Base-by-base conservation (phyloP, 495 filamentous ascomycete genomes). In the Cryomyces antarcticus region DNA sequence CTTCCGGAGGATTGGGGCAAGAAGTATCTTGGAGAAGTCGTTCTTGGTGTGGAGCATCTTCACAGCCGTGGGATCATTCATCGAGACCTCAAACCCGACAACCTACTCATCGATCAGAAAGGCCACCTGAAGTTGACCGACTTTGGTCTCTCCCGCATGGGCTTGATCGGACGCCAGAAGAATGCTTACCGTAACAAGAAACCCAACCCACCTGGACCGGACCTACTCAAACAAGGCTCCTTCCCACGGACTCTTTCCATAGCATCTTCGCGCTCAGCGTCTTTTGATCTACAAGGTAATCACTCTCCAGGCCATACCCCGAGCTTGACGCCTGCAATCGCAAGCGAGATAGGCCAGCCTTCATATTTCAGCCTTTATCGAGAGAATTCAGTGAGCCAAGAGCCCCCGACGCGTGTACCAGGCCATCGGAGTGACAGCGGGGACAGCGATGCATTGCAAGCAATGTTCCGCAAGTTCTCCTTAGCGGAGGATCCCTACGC, bases 131-230 rank as follows among this genome's bases (percentile, higher is more conserved):
- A 97, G 63, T 63, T 97, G 52, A 97, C 89, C 5, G 89, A 97
- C 62, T 97, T 97, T 62, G 89, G 89, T 37, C 65, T 97, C 28
- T 97, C 89, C 12, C 78, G 89, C 29, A 97, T 97, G 92, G 89
- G 92, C 52, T 66, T 97, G 35, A 78, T 97, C 43, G 89, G 89
- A 39, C 82, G 89, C 46, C 89, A 96, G 56, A 96, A 96, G 62
- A 75, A 92, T 50, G 81, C 84, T 9, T 67, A 93, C 41, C 33
- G 12, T 9, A 84, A 84, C 57, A 82, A 74, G 50, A 73, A 69
- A 46, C 55, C 74, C 33, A 75, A 77, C 34, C 86, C 95, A 43
- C 73, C 80, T 38, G 82, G 77, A 0, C 88, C 87, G 6, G 89
- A 97, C 61, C 63, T 95, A 29, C 72, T 96, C 33, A 94, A 89